Evolutionary conservation across 2,329 filamentous ascomycete species (phyloP).

Genomic region (Colletotrichum filicis): DNA sequence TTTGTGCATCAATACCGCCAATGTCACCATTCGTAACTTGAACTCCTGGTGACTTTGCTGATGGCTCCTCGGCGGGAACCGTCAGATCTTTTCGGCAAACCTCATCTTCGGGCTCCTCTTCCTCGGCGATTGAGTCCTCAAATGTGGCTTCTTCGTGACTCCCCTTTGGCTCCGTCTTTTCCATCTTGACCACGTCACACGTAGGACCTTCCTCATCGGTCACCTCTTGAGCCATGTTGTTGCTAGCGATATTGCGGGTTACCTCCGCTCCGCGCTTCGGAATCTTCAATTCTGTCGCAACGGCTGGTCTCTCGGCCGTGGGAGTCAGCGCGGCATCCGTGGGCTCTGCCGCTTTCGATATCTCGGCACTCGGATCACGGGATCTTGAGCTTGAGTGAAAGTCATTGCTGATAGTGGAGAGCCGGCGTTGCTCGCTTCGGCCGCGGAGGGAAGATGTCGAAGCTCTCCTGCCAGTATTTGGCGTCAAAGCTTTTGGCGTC

Average conservation of each 20-base stretch:
- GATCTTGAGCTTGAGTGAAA: slow-evolving; percentile 15
- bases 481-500: slow-evolving; percentile 26
- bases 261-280: not conserved
- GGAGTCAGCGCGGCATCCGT: not conserved
- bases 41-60: not conserved
- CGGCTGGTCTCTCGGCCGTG: not conserved
- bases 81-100: not conserved
- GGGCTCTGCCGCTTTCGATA: not conserved
- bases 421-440: slow-evolving; percentile 23
- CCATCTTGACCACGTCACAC: not conserved
- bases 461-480: slow-evolving; percentile 20
- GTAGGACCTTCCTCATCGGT: not conserved
- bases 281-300: not conserved
- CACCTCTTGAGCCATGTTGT: not conserved
- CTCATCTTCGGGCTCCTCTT: not conserved
- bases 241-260: not conserved
- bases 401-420: slow-evolving; percentile 26
- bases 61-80: not conserved
- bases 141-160: not conserved
- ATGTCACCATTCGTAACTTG: not conserved
- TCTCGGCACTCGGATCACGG: slow-evolving; percentile 15
- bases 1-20: not conserved
- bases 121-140: not conserved
- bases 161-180: not conserved
- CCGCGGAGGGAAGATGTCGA: slow-evolving; percentile 24